These are phyloP conservation scores for Mytilinidion resinicola DNA, from an alignment of 495 filamentous ascomycete genomes.

Conservation along the genomic window DNA sequence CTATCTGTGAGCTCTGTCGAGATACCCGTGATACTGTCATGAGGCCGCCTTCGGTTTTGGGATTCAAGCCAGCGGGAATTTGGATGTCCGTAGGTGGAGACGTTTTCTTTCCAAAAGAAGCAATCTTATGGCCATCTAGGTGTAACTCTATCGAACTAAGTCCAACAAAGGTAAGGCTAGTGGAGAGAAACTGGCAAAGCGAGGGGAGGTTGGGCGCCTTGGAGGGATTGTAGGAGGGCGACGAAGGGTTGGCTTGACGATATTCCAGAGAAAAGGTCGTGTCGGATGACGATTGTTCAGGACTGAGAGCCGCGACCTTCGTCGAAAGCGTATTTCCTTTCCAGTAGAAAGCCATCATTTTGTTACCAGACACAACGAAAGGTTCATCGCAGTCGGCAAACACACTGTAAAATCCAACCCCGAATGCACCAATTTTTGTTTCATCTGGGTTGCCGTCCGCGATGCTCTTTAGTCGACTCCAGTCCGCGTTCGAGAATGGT, in stretches of 20 bases:
- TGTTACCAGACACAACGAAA: slow-evolving; percentile 82
- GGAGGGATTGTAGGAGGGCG: slow-evolving; percentile 44
- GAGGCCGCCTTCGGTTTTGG: slow-evolving; percentile 69
- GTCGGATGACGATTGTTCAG: slow-evolving; percentile 51
- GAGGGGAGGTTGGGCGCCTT: slow-evolving; percentile 71
- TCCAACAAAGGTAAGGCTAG: slow-evolving; percentile 92
- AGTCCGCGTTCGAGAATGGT: slow-evolving; percentile 79
- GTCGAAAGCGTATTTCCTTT: slow-evolving; percentile 93
- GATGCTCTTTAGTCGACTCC: slow-evolving; percentile 89
- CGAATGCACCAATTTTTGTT: slow-evolving; percentile 97
- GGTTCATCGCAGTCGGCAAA: slow-evolving; percentile 98
- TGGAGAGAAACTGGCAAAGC: slow-evolving; percentile 84
- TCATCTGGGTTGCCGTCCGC: slow-evolving; percentile 98
- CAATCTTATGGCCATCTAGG: slow-evolving; percentile 78
- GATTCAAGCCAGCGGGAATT: slow-evolving; percentile 77
- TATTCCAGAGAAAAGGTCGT: slow-evolving; percentile 93
- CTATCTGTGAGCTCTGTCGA: slow-evolving; percentile 77
- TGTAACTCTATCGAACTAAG: slow-evolving; percentile 81
- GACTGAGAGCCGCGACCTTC: slow-evolving; percentile 63
- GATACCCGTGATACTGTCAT: slow-evolving; percentile 75
- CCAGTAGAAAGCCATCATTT: slow-evolving; percentile 99
- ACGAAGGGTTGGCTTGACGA: slow-evolving; percentile 62
- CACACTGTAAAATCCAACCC: slow-evolving; percentile 97
- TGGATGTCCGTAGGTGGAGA: slow-evolving; percentile 63
- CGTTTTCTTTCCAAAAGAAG: slow-evolving; percentile 72